A percentile compares a stretch with the other conserved stretches of the same genome.
Evolutionary conservation across 73 alveolate genomes (phyloP).

Genomic region (Effrenium voratum): DNA sequence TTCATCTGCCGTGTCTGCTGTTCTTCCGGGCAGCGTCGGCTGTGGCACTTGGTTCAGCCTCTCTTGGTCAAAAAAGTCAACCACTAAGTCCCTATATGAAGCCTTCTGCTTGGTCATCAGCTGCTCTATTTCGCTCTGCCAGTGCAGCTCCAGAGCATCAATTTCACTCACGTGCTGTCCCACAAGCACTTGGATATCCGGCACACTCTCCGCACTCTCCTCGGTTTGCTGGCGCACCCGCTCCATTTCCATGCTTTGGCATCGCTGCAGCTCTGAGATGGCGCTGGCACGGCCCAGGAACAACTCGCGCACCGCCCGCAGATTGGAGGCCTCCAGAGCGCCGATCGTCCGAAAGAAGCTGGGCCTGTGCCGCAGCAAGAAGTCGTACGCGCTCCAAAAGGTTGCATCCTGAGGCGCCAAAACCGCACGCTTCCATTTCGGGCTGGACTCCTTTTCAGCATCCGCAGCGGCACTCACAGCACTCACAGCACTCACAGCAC

Average conservation of each 20-base stretch:
- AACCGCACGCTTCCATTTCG: constrained; percentile 26
- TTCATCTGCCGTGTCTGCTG: not conserved
- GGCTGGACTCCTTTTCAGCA: not conserved
- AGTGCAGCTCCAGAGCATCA: constrained; percentile 80
- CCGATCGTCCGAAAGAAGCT: constrained; percentile 82
- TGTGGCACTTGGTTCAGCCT: not conserved
- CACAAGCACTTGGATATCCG: constrained; percentile 46
- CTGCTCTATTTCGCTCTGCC: constrained; percentile 93
- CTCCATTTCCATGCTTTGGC: constrained; percentile 92
- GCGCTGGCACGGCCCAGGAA: constrained; percentile 54
- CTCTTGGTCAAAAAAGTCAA: constrained; percentile 75
- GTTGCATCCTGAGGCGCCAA: not conserved
- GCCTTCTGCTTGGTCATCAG: constrained; percentile 69
- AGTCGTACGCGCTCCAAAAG: constrained; percentile 93
- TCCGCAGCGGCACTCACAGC: not conserved
- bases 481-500: not conserved
- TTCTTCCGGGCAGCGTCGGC: not conserved
- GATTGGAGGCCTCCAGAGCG: constrained; percentile 60
- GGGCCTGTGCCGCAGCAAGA: constrained; percentile 81
- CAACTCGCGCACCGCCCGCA: constrained; percentile 62
- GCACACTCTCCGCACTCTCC: not conserved
- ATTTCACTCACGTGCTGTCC: constrained; percentile 92
- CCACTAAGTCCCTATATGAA: constrained; percentile 75
- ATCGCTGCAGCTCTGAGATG: constrained; percentile 74
- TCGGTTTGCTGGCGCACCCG: constrained; percentile 41